A percentile compares a stretch with the other conserved stretches of the same genome.
Conservation (phyloP, 805 yeast genomes). For the Hagleromyces aurorensis region DNA sequence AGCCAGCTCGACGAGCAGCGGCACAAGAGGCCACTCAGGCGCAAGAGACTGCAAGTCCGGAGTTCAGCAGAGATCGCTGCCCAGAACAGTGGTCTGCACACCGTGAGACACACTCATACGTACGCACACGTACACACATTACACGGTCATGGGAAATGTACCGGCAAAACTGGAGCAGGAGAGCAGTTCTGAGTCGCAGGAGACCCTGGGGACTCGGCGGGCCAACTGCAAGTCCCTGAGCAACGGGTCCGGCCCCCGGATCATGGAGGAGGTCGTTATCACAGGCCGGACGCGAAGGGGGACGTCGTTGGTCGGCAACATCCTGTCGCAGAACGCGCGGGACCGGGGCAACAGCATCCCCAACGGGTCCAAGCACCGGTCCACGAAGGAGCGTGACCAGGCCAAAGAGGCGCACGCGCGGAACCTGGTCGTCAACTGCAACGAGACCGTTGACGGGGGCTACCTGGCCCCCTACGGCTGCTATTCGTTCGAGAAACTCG, state of each 20-base stretch:
- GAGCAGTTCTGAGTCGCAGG: slow-evolving; percentile 10
- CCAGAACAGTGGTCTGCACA: background rate
- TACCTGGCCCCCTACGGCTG: slow-evolving; percentile 86
- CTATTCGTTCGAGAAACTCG: slow-evolving; percentile 63
- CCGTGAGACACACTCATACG: too few relatives aligned
- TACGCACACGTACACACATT: too few relatives aligned
- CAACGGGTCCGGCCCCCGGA: slow-evolving; percentile 6
- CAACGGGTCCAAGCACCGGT: slow-evolving; percentile 28
- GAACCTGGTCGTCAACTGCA: slow-evolving; percentile 49
- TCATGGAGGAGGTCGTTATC: slow-evolving; percentile 6
- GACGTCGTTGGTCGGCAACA: slow-evolving; percentile 21
- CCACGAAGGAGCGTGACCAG: slow-evolving; percentile 48
- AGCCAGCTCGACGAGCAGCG: background rate
- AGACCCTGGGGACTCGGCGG: slow-evolving; percentile 12
- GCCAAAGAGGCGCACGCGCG: slow-evolving; percentile 46
- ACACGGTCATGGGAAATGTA: slow-evolving; percentile 40
- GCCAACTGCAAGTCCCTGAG: slow-evolving; percentile 9
- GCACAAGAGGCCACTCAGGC: slow-evolving; percentile 1
- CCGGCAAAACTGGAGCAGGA: slow-evolving; percentile 37
- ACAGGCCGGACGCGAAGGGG: slow-evolving; percentile 18
- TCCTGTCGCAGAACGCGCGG: slow-evolving; percentile 20
- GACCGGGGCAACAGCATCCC: slow-evolving; percentile 19
- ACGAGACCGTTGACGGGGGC: slow-evolving; percentile 89
- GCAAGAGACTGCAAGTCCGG: background rate
- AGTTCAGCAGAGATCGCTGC: background rate